Conservation (phyloP, 2,329 filamentous ascomycete genomes). For the Aspergillus ochraceoroseus region DNA sequence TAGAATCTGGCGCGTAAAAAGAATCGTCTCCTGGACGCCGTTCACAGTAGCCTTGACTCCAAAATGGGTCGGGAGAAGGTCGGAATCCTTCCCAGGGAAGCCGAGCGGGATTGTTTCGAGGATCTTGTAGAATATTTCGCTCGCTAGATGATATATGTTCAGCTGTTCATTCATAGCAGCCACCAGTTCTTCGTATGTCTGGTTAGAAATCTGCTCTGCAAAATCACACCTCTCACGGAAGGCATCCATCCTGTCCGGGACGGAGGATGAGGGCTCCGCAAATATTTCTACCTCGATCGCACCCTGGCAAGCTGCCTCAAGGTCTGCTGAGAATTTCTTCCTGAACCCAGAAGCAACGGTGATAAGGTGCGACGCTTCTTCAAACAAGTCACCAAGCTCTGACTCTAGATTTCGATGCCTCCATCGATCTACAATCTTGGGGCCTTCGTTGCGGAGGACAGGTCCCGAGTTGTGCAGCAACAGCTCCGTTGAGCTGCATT, state of each 20-base stretch:
- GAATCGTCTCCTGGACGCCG: slow-evolving; percentile 72
- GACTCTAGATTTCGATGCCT: slow-evolving; percentile 40
- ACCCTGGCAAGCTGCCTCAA: slow-evolving; percentile 62
- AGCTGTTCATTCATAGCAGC: slow-evolving; percentile 62
- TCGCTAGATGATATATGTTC: slow-evolving; percentile 48
- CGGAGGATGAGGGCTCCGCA: slow-evolving; percentile 64
- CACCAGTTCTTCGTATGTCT: slow-evolving; percentile 68
- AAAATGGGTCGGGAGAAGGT: slow-evolving; percentile 59
- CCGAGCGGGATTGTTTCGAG: slow-evolving; percentile 47
- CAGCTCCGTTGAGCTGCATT: slow-evolving; percentile 72
- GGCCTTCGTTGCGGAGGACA: slow-evolving; percentile 35
- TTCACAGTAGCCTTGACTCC: slow-evolving; percentile 70
- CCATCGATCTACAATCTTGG: slow-evolving; percentile 42
- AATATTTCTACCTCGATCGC: slow-evolving; percentile 69
- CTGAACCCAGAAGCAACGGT: slow-evolving; percentile 66
- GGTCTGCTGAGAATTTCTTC: slow-evolving; percentile 63
- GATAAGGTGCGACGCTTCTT: slow-evolving; percentile 59
- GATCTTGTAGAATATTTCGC: slow-evolving; percentile 50
- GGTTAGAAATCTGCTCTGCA: slow-evolving; percentile 72
- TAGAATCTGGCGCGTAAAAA: slow-evolving; percentile 66
- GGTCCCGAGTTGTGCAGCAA: slow-evolving; percentile 62
- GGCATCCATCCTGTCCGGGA: slow-evolving; percentile 67
- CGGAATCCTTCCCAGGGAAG: slow-evolving; percentile 40
- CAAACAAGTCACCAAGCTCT: slow-evolving; percentile 51
- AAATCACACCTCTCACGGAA: slow-evolving; percentile 78